These are phyloP conservation scores for Bauhinia variegata DNA, from an alignment of 306 rosid genomes.

Conservation along the genomic window DNA sequence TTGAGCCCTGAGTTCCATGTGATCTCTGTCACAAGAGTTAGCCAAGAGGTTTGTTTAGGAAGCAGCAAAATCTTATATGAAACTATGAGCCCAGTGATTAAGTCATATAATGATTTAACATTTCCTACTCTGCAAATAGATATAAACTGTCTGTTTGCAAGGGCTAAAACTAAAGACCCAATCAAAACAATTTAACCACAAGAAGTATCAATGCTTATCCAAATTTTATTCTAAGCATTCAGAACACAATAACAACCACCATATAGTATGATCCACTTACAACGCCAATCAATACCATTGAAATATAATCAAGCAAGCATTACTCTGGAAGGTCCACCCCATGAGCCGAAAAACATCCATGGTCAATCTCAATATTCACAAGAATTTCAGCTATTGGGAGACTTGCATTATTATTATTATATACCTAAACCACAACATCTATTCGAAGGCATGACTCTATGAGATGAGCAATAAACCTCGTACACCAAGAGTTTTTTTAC, in stretches of 20 bases:
- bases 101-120: slow-evolving; percentile 3
- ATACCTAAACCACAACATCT: no score
- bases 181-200: slow-evolving; percentile 2
- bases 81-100: background rate
- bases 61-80: slow-evolving; percentile 16
- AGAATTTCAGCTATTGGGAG: no score
- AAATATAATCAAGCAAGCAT: background rate
- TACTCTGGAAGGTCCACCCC: background rate
- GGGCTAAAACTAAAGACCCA: background rate
- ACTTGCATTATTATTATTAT: no score
- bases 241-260: background rate
- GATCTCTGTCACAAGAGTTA: slow-evolving; percentile 50
- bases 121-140: background rate
- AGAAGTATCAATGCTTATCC: background rate
- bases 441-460: no score
- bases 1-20: slow-evolving; percentile 39
- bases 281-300: slow-evolving; percentile 3
- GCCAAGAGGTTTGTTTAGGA: slow-evolving; percentile 26
- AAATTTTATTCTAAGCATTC: slow-evolving; percentile 9
- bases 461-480: no score
- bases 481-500: no score
- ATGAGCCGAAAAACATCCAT: background rate
- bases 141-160: background rate
- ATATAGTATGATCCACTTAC: slow-evolving; percentile 14
- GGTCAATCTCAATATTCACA: no score